Base-by-base conservation (phyloP, 2,329 filamentous ascomycete genomes). In the Aspergillus sp. region DNA sequence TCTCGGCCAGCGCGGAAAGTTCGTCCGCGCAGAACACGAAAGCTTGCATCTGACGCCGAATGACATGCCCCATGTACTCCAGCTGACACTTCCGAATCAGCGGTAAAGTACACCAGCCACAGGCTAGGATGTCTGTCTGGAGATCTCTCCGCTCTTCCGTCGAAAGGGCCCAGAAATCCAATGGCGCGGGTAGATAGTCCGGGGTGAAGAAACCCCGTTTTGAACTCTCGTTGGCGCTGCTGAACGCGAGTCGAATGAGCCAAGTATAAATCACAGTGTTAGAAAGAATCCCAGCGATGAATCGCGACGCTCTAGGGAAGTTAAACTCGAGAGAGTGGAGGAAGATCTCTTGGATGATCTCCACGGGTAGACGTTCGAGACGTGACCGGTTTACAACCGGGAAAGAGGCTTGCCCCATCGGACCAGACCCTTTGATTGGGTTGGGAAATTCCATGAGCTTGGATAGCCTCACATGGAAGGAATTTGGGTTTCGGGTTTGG, bases 261-360 rank as follows among this genome's bases (percentile, higher is more conserved):
- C 77, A 78, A 46, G 70, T 73, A 63, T 80, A 81, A 12, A 82
- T 69, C 11, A 73, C 60, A 5, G 71, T 71, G 12, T 73, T 71
- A 14, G 78, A 79, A 4, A 82, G 71, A 12, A 70, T 71, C 20
- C 66, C 56, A 22, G 77, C 74, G 39, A 85, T 69, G 32, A 71
- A 61, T 5, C 68, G 68, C 0, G 82, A 84, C 6, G 77, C 73
- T 47, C 73, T 72, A 0, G 80, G 75, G 11, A 82, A 71, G 52
- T 80, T 79, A 62, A 82, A 65, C 64, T 83, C 81, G n/a, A 80
- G 71, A 22, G 76, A 75, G 31, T 75, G 65, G n/a, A 81, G 73
- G 65, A 84, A 84, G 54, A 85, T 83, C 49, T 75, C 73, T 61
- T 85, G 78, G 6, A 84, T 65, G 24, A 84, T 71, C 66, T 84